Evolutionary conservation across 2,329 filamentous ascomycete species (phyloP).

Genomic region (Fusarium nisikadoi): DNA sequence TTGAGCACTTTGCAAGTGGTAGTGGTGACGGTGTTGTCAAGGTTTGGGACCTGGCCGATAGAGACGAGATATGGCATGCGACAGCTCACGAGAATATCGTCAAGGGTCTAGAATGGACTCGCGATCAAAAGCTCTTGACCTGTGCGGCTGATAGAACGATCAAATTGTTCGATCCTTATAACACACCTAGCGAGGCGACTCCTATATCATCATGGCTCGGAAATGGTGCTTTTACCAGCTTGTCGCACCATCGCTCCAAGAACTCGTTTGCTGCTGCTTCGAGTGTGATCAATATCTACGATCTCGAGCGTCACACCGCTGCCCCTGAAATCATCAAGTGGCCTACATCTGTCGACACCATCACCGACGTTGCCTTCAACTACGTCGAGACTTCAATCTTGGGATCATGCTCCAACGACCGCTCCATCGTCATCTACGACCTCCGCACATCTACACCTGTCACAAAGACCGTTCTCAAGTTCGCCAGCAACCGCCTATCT

Average conservation of each 20-base stretch:
- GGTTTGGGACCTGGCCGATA: conserved; percentile 82
- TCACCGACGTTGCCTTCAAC: conserved; percentile 90
- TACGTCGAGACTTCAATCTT: conserved; percentile 92
- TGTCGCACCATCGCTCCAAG: conserved; percentile 83
- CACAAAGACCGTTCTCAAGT: conserved; percentile 81
- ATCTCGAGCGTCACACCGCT: conserved; percentile 81
- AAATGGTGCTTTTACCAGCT: conserved; percentile 80
- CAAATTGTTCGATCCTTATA: conserved; percentile 92
- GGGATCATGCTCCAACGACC: conserved; percentile 85
- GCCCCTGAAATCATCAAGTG: conserved; percentile 85
- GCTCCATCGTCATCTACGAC: conserved; percentile 91
- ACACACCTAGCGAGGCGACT: conserved; percentile 72
- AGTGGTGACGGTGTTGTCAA: conserved; percentile 95
- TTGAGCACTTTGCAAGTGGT: conserved; percentile 82
- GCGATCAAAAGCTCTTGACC: conserved; percentile 84
- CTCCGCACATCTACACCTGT: conserved; percentile 86
- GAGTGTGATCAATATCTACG: conserved; percentile 86
- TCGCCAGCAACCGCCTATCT: conserved; percentile 83
- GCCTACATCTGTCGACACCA: conserved; percentile 91
- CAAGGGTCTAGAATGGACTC: conserved; percentile 90
- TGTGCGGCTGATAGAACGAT: conserved; percentile 88
- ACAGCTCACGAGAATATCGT: conserved; percentile 94
- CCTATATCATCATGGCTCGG: conserved; percentile 89
- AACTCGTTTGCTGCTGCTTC: conserved; percentile 84
- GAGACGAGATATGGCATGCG: conserved; percentile 79